A percentile compares a stretch with the other conserved stretches of the same genome.
Evolutionary conservation across 176 grass and related monocot genomes (phyloP).

Genomic region (Oryza glumipatula): DNA sequence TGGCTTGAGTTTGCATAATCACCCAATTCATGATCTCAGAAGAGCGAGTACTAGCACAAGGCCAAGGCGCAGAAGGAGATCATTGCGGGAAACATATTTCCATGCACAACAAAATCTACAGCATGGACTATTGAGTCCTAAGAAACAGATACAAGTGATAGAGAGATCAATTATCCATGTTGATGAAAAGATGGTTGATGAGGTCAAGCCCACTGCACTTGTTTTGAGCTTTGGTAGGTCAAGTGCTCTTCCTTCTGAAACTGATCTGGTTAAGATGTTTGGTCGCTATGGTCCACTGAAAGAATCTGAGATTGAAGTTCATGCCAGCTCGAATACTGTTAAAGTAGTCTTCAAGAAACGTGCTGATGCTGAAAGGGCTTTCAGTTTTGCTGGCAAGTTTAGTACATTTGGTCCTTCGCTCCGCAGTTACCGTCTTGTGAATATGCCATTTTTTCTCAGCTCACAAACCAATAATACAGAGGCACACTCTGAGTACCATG

Average conservation of each 20-base stretch:
- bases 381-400: conserved; percentile 73
- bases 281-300: conserved; percentile 85
- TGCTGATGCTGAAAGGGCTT: conserved; percentile 93
- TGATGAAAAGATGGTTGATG: conserved; percentile 82
- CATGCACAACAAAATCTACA: conserved; percentile 44
- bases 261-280: conserved; percentile 76
- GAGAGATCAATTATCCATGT: conserved; percentile 89
- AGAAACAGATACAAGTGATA: conserved; percentile 56
- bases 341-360: conserved; percentile 88
- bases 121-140: conserved; percentile 52
- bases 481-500: conserved; percentile 35
- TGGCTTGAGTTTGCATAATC: conserved; percentile 76
- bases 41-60: conserved; percentile 44
- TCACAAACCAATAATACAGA: conserved; percentile 47
- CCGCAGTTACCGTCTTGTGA: conserved; percentile 80
- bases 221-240: conserved; percentile 81
- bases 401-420: conserved; percentile 82
- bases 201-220: conserved; percentile 89
- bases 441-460: conserved; percentile 54
- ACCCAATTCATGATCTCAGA: conserved; percentile 53
- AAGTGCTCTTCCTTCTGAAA: conserved; percentile 67
- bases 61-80: conserved; percentile 52
- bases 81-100: conserved; percentile 36
- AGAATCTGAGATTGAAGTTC: conserved; percentile 69
- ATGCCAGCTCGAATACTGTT: conserved; percentile 58